Percentiles rank a stretch among this genome's conserved stretches.
Conservation (phyloP, 108 stramenopile species). For the Thalassiosira profunda region DNA sequence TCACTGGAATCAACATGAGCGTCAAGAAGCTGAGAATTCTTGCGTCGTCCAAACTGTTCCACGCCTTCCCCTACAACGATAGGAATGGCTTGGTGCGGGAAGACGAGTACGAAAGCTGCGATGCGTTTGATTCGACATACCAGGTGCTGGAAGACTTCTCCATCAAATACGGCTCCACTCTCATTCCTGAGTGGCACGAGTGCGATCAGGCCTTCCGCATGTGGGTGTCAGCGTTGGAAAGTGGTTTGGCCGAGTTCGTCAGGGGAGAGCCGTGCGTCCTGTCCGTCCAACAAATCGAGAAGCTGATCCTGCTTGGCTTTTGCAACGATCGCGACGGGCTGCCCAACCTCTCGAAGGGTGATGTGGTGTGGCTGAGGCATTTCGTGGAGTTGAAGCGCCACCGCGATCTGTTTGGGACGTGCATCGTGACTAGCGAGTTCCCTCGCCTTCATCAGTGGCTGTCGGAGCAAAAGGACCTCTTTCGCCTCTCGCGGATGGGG, state of each 20-base stretch:
- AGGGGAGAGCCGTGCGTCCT: constrained; percentile 36
- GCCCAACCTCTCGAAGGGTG: constrained; percentile 32
- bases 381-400: constrained; percentile 35
- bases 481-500: constrained; percentile 21
- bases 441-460: constrained; percentile 37
- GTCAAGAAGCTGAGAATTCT: constrained; percentile 26
- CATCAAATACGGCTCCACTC: constrained; percentile 36
- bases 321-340: constrained; percentile 34
- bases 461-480: constrained; percentile 30
- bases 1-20: constrained; percentile 30
- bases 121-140: constrained; percentile 27
- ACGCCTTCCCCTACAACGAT: constrained; percentile 33
- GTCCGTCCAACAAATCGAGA: constrained; percentile 43
- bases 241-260: constrained; percentile 9
- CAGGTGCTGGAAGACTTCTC: constrained; percentile 24
- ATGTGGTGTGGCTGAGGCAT: constrained; percentile 38
- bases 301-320: constrained; percentile 41
- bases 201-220: constrained; percentile 9
- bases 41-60: constrained; percentile 30
- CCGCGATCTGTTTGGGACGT: constrained; percentile 37
- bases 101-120: constrained; percentile 31
- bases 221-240: constrained; percentile 28
- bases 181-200: constrained; percentile 24
- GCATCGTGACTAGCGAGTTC: constrained; percentile 41
- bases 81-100: constrained; percentile 22